These are phyloP conservation scores for Marasmius sp. DNA, from an alignment of 1,284 basidiomycete genomes.

Conservation along the genomic window DNA sequence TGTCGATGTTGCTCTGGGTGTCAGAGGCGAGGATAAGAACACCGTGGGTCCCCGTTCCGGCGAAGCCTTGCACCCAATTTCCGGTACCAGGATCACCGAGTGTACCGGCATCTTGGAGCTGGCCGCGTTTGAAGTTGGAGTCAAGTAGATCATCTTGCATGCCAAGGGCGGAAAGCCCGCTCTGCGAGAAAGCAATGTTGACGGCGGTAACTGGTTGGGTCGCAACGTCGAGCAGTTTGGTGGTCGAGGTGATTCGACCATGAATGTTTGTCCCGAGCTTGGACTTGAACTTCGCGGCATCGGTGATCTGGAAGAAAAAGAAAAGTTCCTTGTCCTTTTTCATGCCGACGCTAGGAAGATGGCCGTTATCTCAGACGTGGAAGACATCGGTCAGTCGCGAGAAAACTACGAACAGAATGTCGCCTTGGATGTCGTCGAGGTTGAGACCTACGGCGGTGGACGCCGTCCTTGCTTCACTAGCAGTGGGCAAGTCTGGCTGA, in stretches of 20 bases:
- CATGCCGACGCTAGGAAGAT: conserved; percentile 24
- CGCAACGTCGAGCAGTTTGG: conserved; percentile 17
- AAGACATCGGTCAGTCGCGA: neutral
- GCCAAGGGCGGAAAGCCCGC: conserved; percentile 28
- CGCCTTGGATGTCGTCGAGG: conserved; percentile 21
- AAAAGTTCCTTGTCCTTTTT: conserved; percentile 29
- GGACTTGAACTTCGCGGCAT: conserved; percentile 22
- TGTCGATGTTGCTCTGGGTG: conserved; percentile 21
- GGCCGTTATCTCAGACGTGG: neutral
- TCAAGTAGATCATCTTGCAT: conserved; percentile 34
- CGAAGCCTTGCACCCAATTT: conserved; percentile 32
- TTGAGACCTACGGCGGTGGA: conserved; percentile 9
- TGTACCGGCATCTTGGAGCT: conserved; percentile 24
- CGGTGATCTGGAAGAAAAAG: conserved; percentile 29
- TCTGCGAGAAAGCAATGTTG: conserved; percentile 31
- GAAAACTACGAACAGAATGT: conserved; percentile 14
- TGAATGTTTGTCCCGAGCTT: conserved; percentile 26
- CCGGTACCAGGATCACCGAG: conserved; percentile 28
- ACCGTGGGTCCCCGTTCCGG: conserved; percentile 31
- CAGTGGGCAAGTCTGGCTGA: conserved; percentile 15
- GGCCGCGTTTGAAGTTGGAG: conserved; percentile 28
- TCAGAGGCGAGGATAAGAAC: conserved; percentile 34
- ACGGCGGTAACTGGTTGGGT: conserved; percentile 25
- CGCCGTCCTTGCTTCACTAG: conserved; percentile 7
- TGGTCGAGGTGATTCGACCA: conserved; percentile 28